phyloP scores from a whole-genome alignment of 352 stramenopile genomes.

The Phytophthora parvispora region DNA sequence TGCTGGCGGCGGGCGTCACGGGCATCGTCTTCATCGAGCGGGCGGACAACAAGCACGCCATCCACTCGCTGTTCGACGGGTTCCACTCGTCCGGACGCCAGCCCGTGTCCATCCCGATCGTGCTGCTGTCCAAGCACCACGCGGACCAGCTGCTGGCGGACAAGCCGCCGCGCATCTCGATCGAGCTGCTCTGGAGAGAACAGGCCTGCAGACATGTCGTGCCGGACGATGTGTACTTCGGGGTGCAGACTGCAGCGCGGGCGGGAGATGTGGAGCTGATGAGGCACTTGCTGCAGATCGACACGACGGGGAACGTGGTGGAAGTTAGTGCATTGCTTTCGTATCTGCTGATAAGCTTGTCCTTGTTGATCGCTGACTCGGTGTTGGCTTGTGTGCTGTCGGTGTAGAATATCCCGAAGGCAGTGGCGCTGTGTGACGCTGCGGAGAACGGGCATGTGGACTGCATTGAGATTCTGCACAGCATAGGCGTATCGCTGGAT shows the following conservation, averaged over 20 bases:
- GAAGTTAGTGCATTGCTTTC: conserved; percentile 46
- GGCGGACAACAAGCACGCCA: conserved; percentile 59
- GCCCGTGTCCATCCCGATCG: conserved; percentile 76
- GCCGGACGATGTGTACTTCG: conserved; percentile 80
- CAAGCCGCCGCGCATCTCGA: conserved; percentile 61
- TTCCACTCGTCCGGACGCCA: conserved; percentile 90
- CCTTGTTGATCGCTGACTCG: conserved; percentile 11
- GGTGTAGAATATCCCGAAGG: conserved; percentile 75
- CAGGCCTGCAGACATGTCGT: conserved; percentile 75
- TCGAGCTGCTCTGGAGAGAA: conserved; percentile 81
- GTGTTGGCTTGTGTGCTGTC: conserved; percentile 9
- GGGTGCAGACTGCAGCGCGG: conserved; percentile 72
- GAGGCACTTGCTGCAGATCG: conserved; percentile 76
- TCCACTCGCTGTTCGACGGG: conserved; percentile 86
- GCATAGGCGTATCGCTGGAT: conserved; percentile 82
- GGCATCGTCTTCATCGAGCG: conserved; percentile 87
- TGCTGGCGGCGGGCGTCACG: conserved; percentile 70
- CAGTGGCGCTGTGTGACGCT: conserved; percentile 83
- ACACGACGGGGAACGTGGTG: conserved; percentile 66
- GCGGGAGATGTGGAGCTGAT: conserved; percentile 81
- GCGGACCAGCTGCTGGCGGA: conserved; percentile 76
- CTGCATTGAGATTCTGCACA: conserved; percentile 85
- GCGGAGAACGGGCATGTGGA: conserved; percentile 87
- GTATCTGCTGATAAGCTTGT: neutral
- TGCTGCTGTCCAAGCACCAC: conserved; percentile 83